Base-by-base conservation (phyloP, 1,284 basidiomycete genomes). In the Grifola frondosa region DNA sequence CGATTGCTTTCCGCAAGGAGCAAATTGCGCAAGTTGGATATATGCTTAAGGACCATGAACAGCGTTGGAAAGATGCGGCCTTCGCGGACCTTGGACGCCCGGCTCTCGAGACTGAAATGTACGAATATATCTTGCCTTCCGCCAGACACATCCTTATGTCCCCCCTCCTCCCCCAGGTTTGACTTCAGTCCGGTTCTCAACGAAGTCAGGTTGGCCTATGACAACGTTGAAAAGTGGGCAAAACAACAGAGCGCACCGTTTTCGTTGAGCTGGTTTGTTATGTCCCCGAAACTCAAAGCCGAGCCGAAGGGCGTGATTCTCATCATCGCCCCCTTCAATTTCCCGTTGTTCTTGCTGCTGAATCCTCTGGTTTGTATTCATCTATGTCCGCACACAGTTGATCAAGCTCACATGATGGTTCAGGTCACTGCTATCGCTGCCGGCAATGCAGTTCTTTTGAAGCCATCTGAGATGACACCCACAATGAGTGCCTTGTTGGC, bases 391-490 rank as follows among this genome's bases (percentile, higher is more conserved):
- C 8, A 11, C 19, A 3, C 15, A 12, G 6, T 10, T 25, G 4
- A 7, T 24, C 4, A 2, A 11, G 12, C 21, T 36, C 10, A 38
- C n/a, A n/a, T 21, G 13, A 20, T 20, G 13, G 13, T 40, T 1
- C 62, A 90, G 76, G 75, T 81, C 17, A 81, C 83, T 20, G 91
- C 91, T 3, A 79, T 94, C 28, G 84, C 91, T 0, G 88, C 91
- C 11, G 91, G 91, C 1, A 87, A 84, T 59, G 76, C 85, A 1
- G 79, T 77, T 4, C 69, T 87, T 2, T 44, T 93, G 54, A 95
- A 95, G 66, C 87, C 88, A 1, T 90, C 91, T 0, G 94, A 97
- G 62, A 69, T 84, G n/a, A 72, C 83, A 0, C 78, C 84, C 1
- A 75, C 82, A 7, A 75, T 75, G 3, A 81, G 83, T 17, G 67